These are phyloP conservation scores for Datura wrightii DNA, from an alignment of 257 asterid species.

Conservation along the genomic window DNA sequence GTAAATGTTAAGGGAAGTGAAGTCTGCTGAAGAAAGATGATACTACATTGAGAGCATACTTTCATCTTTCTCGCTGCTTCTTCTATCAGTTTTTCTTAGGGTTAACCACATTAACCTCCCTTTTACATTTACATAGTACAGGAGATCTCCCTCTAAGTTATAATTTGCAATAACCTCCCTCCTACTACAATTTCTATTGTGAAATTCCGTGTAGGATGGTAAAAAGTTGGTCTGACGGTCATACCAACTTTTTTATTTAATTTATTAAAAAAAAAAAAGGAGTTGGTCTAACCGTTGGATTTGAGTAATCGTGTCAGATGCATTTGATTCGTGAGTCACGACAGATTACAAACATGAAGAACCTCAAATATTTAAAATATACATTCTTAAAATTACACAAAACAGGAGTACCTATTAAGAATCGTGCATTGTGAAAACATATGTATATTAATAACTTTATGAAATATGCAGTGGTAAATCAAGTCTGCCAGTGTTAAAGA, in stretches of 20 bases:
- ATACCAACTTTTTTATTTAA: neutral
- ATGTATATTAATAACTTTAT: neutral
- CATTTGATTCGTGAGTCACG: conserved; percentile 15
- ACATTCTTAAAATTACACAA: neutral
- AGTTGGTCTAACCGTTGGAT: neutral
- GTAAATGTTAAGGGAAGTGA: neutral
- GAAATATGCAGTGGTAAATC: neutral
- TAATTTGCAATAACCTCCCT: conserved; percentile 8
- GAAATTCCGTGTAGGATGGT: neutral
- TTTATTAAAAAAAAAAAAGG: neutral
- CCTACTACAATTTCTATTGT: conserved; percentile 7
- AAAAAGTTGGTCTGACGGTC: neutral
- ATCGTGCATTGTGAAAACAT: conserved; percentile 12
- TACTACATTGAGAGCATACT: conserved; percentile 8
- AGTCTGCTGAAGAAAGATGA: conserved; percentile 17
- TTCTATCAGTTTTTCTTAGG: conserved; percentile 19
- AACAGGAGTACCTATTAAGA: neutral
- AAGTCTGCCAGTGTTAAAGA: neutral
- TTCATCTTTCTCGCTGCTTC: neutral
- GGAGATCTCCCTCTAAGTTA: conserved; percentile 21
- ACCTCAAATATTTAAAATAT: neutral
- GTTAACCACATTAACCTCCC: conserved; percentile 1
- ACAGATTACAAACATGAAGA: neutral
- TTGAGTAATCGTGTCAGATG: conserved; percentile 15
- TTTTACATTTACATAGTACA: neutral